Evolutionary conservation across 768 basidiomycete species (phyloP).

Genomic region (Glaciozyma antarctica): DNA sequence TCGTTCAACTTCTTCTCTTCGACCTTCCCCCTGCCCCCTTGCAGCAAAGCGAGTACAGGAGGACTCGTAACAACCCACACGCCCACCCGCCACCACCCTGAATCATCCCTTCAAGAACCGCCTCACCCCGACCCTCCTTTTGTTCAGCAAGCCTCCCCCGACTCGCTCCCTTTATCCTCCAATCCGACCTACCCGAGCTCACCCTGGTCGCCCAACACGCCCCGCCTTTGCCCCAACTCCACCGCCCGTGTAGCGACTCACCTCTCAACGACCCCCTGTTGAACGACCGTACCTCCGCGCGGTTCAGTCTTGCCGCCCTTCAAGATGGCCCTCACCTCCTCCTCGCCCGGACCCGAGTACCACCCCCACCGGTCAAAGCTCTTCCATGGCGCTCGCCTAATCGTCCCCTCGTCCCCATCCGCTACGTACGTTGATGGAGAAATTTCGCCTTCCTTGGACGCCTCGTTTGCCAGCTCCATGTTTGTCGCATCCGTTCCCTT

Average conservation of each 20-base stretch:
- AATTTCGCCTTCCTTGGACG: conserved; percentile 26
- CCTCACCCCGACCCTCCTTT: not conserved
- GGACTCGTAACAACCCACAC: too few species aligned
- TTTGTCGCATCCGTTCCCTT: not conserved
- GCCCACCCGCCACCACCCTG: not conserved
- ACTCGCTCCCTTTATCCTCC: not conserved
- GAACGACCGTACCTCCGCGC: not conserved
- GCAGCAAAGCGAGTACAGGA: too few species aligned
- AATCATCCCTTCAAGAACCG: not conserved
- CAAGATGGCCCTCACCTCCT: conserved; percentile 10
- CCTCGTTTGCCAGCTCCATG: conserved; percentile 31
- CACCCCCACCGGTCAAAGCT: not conserved
- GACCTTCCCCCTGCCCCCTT: too few species aligned
- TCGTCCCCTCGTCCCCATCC: conserved; percentile 23
- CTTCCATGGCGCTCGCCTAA: conserved; percentile 1
- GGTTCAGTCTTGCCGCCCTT: not conserved
- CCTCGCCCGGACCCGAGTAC: conserved; percentile 7
- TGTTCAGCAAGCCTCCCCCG: not conserved
- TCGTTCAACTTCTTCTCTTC: too few species aligned
- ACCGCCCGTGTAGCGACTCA: too few species aligned
- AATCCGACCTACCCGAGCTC: not conserved
- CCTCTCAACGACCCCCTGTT: too few species aligned
- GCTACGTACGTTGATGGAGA: conserved; percentile 20
- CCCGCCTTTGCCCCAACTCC: not conserved
- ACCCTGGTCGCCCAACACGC: not conserved